Base-by-base conservation (phyloP, 441 rosid species). In the Arabidopsis hybrid region DNA sequence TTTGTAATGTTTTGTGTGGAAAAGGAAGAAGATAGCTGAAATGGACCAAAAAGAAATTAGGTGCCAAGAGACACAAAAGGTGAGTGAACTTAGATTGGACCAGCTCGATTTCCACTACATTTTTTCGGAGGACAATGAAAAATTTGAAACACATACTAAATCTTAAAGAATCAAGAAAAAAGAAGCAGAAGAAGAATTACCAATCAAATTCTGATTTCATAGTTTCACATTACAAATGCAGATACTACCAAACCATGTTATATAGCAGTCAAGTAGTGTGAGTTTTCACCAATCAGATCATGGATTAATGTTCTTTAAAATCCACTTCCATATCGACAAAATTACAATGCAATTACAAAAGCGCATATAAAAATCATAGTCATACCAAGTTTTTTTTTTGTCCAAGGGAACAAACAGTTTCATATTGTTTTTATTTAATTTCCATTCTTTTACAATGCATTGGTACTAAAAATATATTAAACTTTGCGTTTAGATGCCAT, bases 101-200 rank as follows among this genome's bases (percentile, higher is more conserved):
- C 88, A 85, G 78, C 83, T 79, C 65, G 75, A 67, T 68, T 70
- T 82, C 90, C 91, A 84, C 89, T 86, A 73, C 64, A 74, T 74
- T 4, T 34, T 65, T 77, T 12, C 35, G 67, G 21, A 78, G 67
- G 77, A 71, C 60, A 75, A 69, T 61, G 53, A 29, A 63, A 60
- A 60, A 72, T 64, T 18, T 65, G 34, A 57, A 42, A 51, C 32
- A 65, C 66, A 57, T 65, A 50, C 32, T 6, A 18, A 69, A 71
- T 69, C 60, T 60, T 69, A 63, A 76, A 69, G 59, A 69, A 62
- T 56, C 46, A 63, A 34, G 43, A 47, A 46, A 12, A 65, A 39
- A 42, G 17, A 55, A 65, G 52, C 6, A 51, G 53, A 71, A 34
- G 32, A 38, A 53, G 43, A 69, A 47, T 39, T 4, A 51, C 57